Conservation (phyloP, 805 yeast species). For the Brettanomyces naardenensis region DNA sequence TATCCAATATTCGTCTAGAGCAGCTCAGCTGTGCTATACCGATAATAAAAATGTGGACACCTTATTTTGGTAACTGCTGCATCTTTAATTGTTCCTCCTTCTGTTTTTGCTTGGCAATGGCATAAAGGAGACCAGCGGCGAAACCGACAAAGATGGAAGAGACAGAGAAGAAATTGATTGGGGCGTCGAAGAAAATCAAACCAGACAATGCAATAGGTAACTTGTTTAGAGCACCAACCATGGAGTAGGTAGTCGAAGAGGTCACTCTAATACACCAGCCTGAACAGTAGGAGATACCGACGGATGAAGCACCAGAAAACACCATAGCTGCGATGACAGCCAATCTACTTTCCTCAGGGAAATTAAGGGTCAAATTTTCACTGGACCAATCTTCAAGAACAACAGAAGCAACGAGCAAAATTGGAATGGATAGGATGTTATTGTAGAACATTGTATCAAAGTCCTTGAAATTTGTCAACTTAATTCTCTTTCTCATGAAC, state of each 20-base stretch:
- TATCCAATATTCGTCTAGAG: too few relatives aligned
- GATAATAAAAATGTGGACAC: background rate
- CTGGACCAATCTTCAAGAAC: slow-evolving; percentile 90
- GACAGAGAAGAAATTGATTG: slow-evolving; percentile 84
- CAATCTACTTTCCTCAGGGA: slow-evolving; percentile 64
- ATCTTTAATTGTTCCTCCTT: slow-evolving; percentile 31
- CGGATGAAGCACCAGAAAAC: slow-evolving; percentile 88
- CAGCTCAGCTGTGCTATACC: too few relatives aligned
- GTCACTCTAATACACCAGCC: slow-evolving; percentile 99
- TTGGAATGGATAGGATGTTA: slow-evolving; percentile 89
- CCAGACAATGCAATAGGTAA: slow-evolving; percentile 96
- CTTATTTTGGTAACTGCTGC: slow-evolving; percentile 27
- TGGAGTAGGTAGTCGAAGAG: slow-evolving; percentile 95
- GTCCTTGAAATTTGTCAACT: slow-evolving; percentile 93
- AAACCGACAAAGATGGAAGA: slow-evolving; percentile 90
- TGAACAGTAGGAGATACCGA: slow-evolving; percentile 96
- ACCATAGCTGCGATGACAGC: slow-evolving; percentile 77
- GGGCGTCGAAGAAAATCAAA: slow-evolving; percentile 88
- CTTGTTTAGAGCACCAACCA: slow-evolving; percentile 99
- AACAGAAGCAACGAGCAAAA: slow-evolving; percentile 67
- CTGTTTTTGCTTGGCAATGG: slow-evolving; percentile 92
- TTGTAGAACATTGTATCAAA: slow-evolving; percentile 98
- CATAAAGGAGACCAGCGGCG: slow-evolving; percentile 91
- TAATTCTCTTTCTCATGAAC: slow-evolving; percentile 95
- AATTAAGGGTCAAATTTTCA: slow-evolving; percentile 64